A percentile compares a stretch with the other conserved stretches of the same genome.
Evolutionary conservation across 805 yeast genomes (phyloP).

Genomic region (Yarrowia divulgata): DNA sequence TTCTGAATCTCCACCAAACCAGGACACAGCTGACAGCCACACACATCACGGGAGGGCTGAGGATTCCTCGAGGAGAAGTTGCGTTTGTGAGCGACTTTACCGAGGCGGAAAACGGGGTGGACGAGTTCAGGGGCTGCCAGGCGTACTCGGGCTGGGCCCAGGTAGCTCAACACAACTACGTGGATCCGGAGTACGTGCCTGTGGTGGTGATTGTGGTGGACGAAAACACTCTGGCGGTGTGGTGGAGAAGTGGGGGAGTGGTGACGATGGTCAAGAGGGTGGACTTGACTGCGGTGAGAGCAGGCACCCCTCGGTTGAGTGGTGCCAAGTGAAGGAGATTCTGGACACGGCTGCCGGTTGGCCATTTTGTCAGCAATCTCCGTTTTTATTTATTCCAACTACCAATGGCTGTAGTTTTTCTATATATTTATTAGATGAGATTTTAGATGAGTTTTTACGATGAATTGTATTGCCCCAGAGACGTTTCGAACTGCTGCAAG

Average conservation of each 20-base stretch:
- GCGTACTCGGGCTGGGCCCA: conserved; percentile 8
- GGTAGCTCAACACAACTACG: conserved; percentile 28
- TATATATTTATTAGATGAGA: conserved; percentile 4
- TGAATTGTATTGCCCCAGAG: no score
- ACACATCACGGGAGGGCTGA: conserved; percentile 16
- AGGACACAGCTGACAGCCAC: neutral
- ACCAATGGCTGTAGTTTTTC: no score
- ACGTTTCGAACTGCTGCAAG: no score
- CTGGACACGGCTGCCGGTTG: no score
- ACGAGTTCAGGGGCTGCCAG: conserved; percentile 1
- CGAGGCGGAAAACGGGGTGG: conserved; percentile 3
- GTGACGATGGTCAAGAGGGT: conserved; percentile 29
- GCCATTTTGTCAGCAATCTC: no score
- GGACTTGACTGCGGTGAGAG: neutral
- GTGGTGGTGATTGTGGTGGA: conserved; percentile 24
- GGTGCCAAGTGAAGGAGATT: neutral
- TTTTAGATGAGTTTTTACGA: neutral
- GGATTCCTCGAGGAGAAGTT: conserved; percentile 19
- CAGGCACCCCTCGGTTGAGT: neutral
- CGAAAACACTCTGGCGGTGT: conserved; percentile 23
- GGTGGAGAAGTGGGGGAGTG: conserved; percentile 4
- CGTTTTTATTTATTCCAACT: no score
- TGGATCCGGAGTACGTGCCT: conserved; percentile 4
- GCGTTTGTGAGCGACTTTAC: conserved; percentile 15
- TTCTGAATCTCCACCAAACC: conserved; percentile 16